Evolutionary conservation across 2,329 filamentous ascomycete genomes (phyloP).

Genomic region (Penicillium sclerotigenum): DNA sequence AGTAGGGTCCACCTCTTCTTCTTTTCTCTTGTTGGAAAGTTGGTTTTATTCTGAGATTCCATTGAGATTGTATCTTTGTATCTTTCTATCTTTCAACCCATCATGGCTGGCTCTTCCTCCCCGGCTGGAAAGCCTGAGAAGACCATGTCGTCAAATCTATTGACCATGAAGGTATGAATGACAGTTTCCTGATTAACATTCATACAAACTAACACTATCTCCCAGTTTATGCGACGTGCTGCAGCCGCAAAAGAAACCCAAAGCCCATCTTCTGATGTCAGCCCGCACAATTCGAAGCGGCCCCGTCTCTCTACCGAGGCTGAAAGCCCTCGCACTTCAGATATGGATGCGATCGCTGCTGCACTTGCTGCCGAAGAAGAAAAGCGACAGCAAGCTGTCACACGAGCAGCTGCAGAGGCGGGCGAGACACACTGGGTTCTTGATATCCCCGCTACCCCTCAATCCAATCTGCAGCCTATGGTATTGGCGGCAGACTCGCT

Average conservation of each 20-base stretch:
- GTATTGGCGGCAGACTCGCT: slow-evolving; percentile 35
- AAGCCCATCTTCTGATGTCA: slow-evolving; percentile 36
- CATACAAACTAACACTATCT: neutral
- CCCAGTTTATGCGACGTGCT: slow-evolving; percentile 84
- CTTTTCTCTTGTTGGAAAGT: neutral
- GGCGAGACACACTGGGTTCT: slow-evolving; percentile 47
- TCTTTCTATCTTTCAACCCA: slow-evolving; percentile 7
- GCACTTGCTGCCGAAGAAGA: slow-evolving; percentile 43
- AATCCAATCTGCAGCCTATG: slow-evolving; percentile 24
- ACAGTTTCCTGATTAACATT: neutral
- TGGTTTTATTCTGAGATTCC: too few relatives aligned
- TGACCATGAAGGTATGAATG: slow-evolving; percentile 73
- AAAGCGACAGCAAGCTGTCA: slow-evolving; percentile 40
- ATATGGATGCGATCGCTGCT: slow-evolving; percentile 40
- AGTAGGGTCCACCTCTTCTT: neutral
- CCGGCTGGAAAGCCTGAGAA: slow-evolving; percentile 58
- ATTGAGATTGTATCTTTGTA: neutral
- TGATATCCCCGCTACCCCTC: slow-evolving; percentile 27
- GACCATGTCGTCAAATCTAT: slow-evolving; percentile 78
- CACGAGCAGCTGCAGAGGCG: slow-evolving; percentile 42
- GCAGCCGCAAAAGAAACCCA: slow-evolving; percentile 54
- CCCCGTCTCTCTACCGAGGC: slow-evolving; percentile 31
- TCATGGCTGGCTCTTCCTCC: slow-evolving; percentile 41
- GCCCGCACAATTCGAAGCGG: slow-evolving; percentile 36
- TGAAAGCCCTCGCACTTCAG: slow-evolving; percentile 27